Base-by-base conservation (phyloP, 164 flowering plant genomes). In the Stephania japonica region DNA sequence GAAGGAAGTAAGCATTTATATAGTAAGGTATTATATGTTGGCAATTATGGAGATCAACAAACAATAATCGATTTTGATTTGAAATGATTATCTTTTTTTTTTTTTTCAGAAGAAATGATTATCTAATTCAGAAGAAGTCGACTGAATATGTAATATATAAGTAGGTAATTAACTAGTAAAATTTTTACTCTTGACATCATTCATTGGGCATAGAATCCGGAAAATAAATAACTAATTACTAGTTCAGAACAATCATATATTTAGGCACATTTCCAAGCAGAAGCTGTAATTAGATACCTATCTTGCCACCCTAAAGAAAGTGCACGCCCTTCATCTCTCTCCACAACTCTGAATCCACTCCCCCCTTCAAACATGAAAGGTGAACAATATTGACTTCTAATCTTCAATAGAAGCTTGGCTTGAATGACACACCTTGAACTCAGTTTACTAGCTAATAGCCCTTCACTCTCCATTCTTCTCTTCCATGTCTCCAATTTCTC, bases 251-350 rank as follows among this genome's bases (percentile, higher is more conserved):
- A n/a, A n/a, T n/a, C 38, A 0, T 32, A 32, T 21, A 5, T 24
- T 70, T 77, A 72, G 42, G 59, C 77, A 79, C 82, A 78, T 23
- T 73, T 76, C 95, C 95, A 90, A 70, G 87, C 82, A 78, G 92
- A 85, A 19, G 87, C 92, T n/a, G 91, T 85, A 50, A 87, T 73
- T 26, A 90, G 77, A 80, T 75, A 70, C 76, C 89, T 86, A 72
- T 89, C 88, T 73, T 90, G 95, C 95, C 95, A 90, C 61, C 85
- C 86, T 0, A 90, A 74, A 62, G 95, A 89, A 50, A 90, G 78
- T 16, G 90, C 90, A 66, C 65, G 80, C 6, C 87, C 89, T 24
- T 84, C 85, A 68, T 87, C 91, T 78, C 85, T 89, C 75, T 89
- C 92, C 67, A 80, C 76, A n/a, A 87, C 86, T 61, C 79, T 81